phyloP scores from a whole-genome alignment of 1,284 basidiomycete genomes.

The Stygiomarasmius scandens region DNA sequence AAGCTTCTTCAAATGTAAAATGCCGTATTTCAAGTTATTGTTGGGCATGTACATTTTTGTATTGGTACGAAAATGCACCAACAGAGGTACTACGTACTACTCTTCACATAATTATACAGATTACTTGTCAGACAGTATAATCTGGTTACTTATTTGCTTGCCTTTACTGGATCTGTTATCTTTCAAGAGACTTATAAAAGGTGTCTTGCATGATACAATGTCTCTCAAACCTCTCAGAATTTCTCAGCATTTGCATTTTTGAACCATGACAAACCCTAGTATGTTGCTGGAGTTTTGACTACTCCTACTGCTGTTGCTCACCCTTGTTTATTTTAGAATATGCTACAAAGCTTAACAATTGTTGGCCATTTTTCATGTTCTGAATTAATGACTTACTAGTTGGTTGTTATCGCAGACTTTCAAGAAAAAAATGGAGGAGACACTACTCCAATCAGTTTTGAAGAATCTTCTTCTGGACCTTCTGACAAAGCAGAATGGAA shows the following conservation, averaged over 20 bases:
- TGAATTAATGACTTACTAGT: no score
- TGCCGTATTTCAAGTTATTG: no score
- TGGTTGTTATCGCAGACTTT: conserved; percentile 38
- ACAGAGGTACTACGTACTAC: no score
- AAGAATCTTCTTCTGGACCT: conserved; percentile 41
- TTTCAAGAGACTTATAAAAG: background rate
- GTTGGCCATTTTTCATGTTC: conserved; percentile 32
- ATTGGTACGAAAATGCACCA: no score
- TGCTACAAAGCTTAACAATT: conserved; percentile 54
- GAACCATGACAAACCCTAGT: conserved; percentile 11
- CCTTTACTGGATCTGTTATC: background rate
- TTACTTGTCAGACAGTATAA: background rate
- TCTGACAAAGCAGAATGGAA: conserved; percentile 49
- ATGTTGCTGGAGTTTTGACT: background rate
- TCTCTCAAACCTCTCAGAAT: background rate
- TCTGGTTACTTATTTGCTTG: background rate
- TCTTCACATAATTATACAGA: no score
- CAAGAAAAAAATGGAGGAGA: conserved; percentile 32
- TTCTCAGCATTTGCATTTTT: no score
- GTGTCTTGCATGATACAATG: background rate
- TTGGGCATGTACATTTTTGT: no score
- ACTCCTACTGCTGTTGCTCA: background rate
- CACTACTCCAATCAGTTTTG: conserved; percentile 34
- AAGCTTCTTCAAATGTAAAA: no score
- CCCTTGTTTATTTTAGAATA: conserved; percentile 31